Conservation (phyloP, 768 basidiomycete genomes). For the Boletus patriciae region DNA sequence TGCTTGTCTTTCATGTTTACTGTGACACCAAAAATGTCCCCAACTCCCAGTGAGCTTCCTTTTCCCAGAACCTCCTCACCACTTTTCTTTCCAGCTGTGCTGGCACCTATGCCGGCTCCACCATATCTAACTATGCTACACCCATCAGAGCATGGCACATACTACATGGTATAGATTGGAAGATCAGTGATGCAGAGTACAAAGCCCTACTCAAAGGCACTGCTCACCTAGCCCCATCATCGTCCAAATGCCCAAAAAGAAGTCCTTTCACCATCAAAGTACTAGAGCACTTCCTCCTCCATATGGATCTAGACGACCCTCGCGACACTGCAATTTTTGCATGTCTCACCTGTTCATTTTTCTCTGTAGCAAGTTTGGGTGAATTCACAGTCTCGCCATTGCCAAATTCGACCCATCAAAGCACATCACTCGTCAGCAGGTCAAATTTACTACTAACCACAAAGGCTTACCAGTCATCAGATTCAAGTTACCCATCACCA, state of each 20-base stretch:
- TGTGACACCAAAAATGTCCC: neutral
- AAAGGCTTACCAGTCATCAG: neutral
- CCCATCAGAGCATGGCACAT: neutral
- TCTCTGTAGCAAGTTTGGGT: neutral
- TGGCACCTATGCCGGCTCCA: neutral
- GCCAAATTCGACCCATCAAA: neutral
- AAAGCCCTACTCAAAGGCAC: neutral
- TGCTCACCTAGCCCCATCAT: neutral
- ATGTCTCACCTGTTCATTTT: neutral
- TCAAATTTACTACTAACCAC: neutral
- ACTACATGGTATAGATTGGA: neutral
- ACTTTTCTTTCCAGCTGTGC: neutral
- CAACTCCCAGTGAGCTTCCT: neutral
- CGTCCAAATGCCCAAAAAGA: neutral
- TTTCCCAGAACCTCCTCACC: neutral
- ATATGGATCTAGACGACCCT: neutral
- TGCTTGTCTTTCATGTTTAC: neutral
- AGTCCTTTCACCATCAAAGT: neutral
- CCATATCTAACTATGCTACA: neutral
- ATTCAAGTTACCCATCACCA: neutral
- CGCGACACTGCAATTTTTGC: neutral
- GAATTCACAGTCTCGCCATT: neutral
- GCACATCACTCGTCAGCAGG: too few relatives aligned
- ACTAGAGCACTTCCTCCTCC: neutral
- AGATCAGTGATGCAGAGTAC: neutral